Base-by-base conservation (phyloP, 192 early-diverging fungal species). In the Backusella tuberculispora region DNA sequence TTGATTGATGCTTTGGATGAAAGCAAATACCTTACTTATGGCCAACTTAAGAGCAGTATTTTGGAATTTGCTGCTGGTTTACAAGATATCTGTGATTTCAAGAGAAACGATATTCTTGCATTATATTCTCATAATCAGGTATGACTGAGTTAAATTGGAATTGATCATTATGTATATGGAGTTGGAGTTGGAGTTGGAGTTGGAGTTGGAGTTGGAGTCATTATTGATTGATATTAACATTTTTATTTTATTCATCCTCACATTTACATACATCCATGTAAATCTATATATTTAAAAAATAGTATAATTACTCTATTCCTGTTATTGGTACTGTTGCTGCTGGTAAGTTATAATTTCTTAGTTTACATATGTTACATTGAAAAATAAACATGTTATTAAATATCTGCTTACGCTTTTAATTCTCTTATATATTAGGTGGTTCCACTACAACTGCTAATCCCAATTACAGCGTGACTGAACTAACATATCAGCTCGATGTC, bases 391-490 rank as follows among this genome's bases (percentile, higher is more conserved):
- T 13, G 14, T 3, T 4, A 10, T 17, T 50, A 70, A 34, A 41
- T 71, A 41, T n/a, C 7, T 38, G 0, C 29, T 34, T 34, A 0
- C 29, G 2, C 29, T 66, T 66, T 17, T 14, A 17, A 40, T 24
- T 38, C 21, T 17, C 0, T 56, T 34, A 6, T 19, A 42, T 64
- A 19, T 14, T 46, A 72, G 95, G 95, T 7, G 91, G 90, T 13
- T 81, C 91, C 4, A 80, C 92, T 29, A 90, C 93, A 4, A 86
- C 92, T 14, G 92, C 89, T 26, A 99, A 97, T 76, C 94, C 96
- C 13, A 83, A 83, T 17, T 97, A 97, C 82, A 95, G 86, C 1
- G 81, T 79, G 13, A 80, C 86, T 45, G 97, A 98, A 74, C 76
- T 97, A 15, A 84, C 88, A 0, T 86, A 89, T 77, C 95, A 97